phyloP scores from a whole-genome alignment of 495 filamentous ascomycete species.

The Choiromyces venosus region DNA sequence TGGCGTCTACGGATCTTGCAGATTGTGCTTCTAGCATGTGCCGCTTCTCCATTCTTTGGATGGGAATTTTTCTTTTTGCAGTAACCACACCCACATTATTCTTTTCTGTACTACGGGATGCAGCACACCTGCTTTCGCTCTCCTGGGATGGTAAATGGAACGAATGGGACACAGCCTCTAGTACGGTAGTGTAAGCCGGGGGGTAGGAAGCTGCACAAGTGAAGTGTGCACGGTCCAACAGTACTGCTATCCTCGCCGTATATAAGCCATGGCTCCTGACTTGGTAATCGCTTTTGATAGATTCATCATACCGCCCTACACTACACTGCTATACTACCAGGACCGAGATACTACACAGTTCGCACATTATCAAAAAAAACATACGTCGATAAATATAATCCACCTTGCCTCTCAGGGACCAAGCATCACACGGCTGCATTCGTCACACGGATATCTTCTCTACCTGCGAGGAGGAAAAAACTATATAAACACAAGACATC shows the following conservation, averaged over 20 bases:
- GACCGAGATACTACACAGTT: background rate
- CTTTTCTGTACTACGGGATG: background rate
- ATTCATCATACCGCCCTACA: background rate
- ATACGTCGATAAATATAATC: background rate
- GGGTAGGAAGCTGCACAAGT: background rate
- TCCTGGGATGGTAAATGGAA: background rate
- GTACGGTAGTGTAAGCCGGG: background rate
- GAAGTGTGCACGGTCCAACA: background rate
- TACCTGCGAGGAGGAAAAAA: background rate
- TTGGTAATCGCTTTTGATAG: background rate
- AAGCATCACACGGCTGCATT: background rate
- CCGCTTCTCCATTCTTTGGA: background rate
- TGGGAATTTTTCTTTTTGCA: background rate
- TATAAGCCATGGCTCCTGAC: background rate
- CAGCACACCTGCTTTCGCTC: background rate
- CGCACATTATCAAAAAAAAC: background rate
- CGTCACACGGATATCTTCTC: background rate
- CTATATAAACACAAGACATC: background rate
- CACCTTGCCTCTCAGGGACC: background rate
- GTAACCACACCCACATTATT: background rate
- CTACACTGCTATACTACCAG: background rate
- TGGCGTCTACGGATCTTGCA: background rate
- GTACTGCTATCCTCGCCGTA: background rate
- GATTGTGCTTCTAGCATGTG: background rate
- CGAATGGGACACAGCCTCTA: background rate